Evolutionary conservation across 1,284 basidiomycete species (phyloP).

Genomic region (Rhizopogon hawkerae): DNA sequence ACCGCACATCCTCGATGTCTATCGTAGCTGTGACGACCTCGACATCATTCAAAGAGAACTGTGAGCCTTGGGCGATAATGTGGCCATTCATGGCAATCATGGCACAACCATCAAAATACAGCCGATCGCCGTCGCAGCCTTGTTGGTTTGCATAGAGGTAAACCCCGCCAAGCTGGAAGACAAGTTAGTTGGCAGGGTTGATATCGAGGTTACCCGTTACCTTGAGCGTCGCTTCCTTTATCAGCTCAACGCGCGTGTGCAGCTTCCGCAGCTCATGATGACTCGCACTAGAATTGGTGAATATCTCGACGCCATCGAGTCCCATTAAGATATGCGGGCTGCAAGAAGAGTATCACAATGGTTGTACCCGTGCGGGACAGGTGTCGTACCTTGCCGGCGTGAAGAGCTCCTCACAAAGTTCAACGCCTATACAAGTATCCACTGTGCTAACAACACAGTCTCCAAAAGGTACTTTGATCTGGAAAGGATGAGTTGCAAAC

Average conservation of each 20-base stretch:
- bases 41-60: constrained; percentile 93
- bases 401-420: constrained; percentile 96
- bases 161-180: constrained; percentile 77
- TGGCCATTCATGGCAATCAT: constrained; percentile 93
- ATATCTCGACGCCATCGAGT: constrained; percentile 96
- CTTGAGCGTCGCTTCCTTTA: constrained; percentile 95
- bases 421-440: constrained; percentile 95
- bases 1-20: constrained; percentile 90
- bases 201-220: constrained; percentile 29
- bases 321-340: constrained; percentile 95
- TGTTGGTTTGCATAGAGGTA: constrained; percentile 99
- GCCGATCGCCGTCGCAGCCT: constrained; percentile 94
- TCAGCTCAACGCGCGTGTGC: constrained; percentile 84
- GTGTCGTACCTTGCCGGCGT: constrained; percentile 77
- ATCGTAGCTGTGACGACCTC: constrained; percentile 94
- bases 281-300: constrained; percentile 95
- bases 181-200: neutral
- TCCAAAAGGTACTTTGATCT: constrained; percentile 86
- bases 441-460: constrained; percentile 88
- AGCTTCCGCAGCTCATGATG: constrained; percentile 97
- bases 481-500: constrained; percentile 4
- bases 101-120: constrained; percentile 97
- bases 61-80: constrained; percentile 89
- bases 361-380: neutral
- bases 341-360: constrained; percentile 4